Evolutionary conservation across 441 rosid species (phyloP), one percentile per base, ranked within the genome.

Genomic region (Bruguiera hainesii): DNA sequence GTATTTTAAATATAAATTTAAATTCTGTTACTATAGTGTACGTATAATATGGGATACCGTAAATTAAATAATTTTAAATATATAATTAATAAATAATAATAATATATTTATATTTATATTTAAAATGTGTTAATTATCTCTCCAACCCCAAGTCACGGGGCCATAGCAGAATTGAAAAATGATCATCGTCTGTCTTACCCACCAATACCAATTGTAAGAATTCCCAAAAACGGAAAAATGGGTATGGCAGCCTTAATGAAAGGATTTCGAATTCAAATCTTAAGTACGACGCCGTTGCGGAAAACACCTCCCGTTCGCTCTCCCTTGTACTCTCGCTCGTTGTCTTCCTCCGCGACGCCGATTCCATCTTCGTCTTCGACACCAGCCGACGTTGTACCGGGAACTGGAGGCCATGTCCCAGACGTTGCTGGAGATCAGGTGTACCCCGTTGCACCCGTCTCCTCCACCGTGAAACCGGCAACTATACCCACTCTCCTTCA

Each of bases 401-500:
- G 73, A 26, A 21, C 81, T 29, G 77, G 82, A 30, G 77, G 82
- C 9, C 81, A 48, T 65, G 78, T 70, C 31, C 79, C 76, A 56
- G 80, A 74, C 39, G 72, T 78, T 60, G 68, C 61, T 9, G 77
- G 71, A 16, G 85, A 69, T 66, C 61, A 76, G 63, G 71, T 75
- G n/a, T 78, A 74, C 71, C 53, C 81, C 7, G 77, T 70, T 56
- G 37, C 75, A 28, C 56, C 81, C 3, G 70, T 46, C 63, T 61
- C 89, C 52, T 46, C 83, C 33, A 59, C 78, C 51, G 65, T 75
- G 30, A 81, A 70, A 66, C 79, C 85, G 33, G 62, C 65, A 46
- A 25, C 66, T 51, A 33, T 63, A 21, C 86, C 89, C 61, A 64
- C 76, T 60, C 59, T 84, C 63, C 93, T 93, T 35, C 95, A 93